Percentiles rank a stretch among this genome's conserved stretches.
phyloP scores from a whole-genome alignment of 2,329 filamentous ascomycete genomes.

The Epichloe aotearoae region DNA sequence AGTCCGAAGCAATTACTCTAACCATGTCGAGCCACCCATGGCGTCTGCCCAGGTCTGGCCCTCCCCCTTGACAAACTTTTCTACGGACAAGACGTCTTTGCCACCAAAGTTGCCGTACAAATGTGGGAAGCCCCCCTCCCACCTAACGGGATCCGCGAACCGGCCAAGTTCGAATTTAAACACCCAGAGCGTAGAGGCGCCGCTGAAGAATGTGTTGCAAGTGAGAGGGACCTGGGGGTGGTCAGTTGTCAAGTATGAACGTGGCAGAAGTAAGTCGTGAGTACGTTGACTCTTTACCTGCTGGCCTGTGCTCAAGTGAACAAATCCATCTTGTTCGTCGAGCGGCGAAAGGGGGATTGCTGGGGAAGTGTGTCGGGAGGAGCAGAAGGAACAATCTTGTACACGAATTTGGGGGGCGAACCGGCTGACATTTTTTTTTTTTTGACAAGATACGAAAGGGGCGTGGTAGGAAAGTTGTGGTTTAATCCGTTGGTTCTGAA shows the following conservation, averaged over 20 bases:
- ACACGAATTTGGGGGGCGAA: conserved; percentile 30
- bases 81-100: conserved; percentile 33
- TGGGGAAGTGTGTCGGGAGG: conserved; percentile 40
- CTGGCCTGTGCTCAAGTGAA: conserved; percentile 44
- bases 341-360: conserved; percentile 43
- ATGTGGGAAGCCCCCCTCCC: conserved; percentile 47
- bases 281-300: conserved; percentile 27
- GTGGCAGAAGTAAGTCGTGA: no score
- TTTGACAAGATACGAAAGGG: background rate
- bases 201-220: conserved; percentile 30
- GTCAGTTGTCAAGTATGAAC: background rate
- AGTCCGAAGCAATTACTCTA: conserved; percentile 20
- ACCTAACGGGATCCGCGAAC: conserved; percentile 32
- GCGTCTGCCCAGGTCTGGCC: conserved; percentile 34
- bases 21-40: conserved; percentile 27
- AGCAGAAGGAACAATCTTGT: conserved; percentile 45
- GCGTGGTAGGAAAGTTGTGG: background rate
- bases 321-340: conserved; percentile 46
- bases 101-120: conserved; percentile 44
- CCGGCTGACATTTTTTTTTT: background rate
- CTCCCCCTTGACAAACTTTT: conserved; percentile 32
- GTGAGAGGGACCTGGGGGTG: conserved; percentile 29
- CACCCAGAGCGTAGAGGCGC: conserved; percentile 29
- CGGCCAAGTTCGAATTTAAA: conserved; percentile 38
- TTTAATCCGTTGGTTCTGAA: background rate